A percentile compares a stretch with the other conserved stretches of the same genome.
These are phyloP conservation scores for Trichothecium roseum DNA, from an alignment of 2,329 filamentous ascomycete species.

Conservation along the genomic window DNA sequence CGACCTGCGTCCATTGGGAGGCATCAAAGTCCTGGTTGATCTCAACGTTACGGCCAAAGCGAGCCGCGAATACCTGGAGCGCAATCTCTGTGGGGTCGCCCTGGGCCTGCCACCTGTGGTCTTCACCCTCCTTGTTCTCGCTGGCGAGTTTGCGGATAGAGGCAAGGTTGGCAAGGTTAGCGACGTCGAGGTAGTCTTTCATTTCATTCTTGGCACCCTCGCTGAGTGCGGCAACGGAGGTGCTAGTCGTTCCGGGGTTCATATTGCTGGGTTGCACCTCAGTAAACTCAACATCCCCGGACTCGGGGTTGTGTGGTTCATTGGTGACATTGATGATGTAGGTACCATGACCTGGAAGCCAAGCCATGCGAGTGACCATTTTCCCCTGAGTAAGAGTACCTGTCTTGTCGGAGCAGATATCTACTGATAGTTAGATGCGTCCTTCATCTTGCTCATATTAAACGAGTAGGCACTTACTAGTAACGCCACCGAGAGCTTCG, in stretches of 20 bases:
- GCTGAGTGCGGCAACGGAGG: constrained; percentile 23
- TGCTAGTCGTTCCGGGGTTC: constrained; percentile 1
- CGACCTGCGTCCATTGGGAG: constrained; percentile 45
- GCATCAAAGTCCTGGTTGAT: constrained; percentile 26
- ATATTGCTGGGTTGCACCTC: constrained; percentile 9
- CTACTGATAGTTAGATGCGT: constrained; percentile 6
- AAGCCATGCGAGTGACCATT: constrained; percentile 20
- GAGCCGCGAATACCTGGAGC: constrained; percentile 62
- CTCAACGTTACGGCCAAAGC: constrained; percentile 52
- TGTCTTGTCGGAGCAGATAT: constrained; percentile 21
- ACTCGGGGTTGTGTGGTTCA: constrained; percentile 17
- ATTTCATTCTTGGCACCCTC: constrained; percentile 26
- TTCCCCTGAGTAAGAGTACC: constrained; percentile 23
- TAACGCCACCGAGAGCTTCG: constrained; percentile 40
- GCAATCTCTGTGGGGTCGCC: constrained; percentile 52
- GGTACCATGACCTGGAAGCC: constrained; percentile 18
- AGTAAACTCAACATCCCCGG: constrained; percentile 10
- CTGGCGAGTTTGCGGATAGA: too few species aligned
- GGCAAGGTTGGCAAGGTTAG: constrained; percentile 51
- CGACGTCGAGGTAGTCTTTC: constrained; percentile 43
- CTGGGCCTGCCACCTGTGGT: constrained; percentile 1
- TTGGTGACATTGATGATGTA: constrained; percentile 19
- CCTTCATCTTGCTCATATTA: neutral
- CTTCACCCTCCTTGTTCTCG: constrained; percentile 23
- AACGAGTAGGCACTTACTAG: constrained; percentile 22